Conservation (phyloP, 768 basidiomycete species). For the Gymnopilus dilepis region DNA sequence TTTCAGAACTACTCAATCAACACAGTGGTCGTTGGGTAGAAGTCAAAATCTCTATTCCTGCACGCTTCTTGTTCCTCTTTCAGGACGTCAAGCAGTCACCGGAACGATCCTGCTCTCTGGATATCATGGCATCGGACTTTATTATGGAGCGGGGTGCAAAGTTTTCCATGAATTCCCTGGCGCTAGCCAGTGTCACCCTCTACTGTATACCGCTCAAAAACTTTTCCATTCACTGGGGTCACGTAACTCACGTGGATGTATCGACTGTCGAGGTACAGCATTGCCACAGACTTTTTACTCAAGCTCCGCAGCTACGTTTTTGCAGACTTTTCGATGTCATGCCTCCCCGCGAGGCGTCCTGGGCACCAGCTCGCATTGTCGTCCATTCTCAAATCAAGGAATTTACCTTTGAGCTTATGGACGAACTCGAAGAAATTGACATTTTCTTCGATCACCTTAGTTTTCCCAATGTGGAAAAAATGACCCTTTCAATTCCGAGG, state of each 20-base stretch:
- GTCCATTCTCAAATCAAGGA: not conserved
- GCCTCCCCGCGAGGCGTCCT: not conserved
- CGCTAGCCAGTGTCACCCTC: not conserved
- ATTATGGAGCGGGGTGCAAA: not conserved
- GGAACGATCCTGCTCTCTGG: not conserved
- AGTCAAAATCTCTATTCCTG: not conserved
- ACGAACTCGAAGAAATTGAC: not conserved
- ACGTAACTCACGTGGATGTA: not conserved
- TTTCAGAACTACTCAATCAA: not conserved
- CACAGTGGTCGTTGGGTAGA: not conserved
- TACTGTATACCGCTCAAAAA: not conserved
- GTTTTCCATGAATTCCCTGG: not conserved
- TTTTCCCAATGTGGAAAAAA: not conserved
- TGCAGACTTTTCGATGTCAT: not conserved
- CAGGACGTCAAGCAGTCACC: not conserved
- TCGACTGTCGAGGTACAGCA: not conserved
- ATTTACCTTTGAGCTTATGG: not conserved
- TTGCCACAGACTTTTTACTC: not conserved
- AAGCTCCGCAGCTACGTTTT: not conserved
- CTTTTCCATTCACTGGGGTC: not conserved
- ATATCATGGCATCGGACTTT: not conserved
- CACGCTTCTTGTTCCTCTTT: not conserved
- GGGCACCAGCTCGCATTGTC: not conserved
- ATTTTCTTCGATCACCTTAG: not conserved
- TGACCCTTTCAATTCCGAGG: not conserved